Evolutionary conservation across 1,284 basidiomycete genomes (phyloP), one percentile per base, ranked within the genome.

Genomic region (Ceratobasidium sp.): DNA sequence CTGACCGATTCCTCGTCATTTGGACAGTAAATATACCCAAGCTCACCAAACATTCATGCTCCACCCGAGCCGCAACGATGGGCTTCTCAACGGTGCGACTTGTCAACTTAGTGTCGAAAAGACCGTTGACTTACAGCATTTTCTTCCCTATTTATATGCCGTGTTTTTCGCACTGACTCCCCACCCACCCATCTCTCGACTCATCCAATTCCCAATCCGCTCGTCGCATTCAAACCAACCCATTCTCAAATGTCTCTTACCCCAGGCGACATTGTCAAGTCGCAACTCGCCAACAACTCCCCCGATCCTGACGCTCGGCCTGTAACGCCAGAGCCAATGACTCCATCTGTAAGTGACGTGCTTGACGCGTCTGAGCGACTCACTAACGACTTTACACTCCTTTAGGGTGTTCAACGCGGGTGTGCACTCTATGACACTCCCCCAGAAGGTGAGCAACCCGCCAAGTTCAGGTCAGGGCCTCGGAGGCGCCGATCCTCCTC

Each of bases 291-390:
- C 23, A 21, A 40, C 18, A 6, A 6, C 9, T 11, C 33, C 9
- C 33, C 56, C 36, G n/a, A 59, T 23, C 56, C 36, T 9, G 56
- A 59, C 56, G n/a, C 36, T 38, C 56, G 56, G 7, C 56, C 56
- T 40, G 9, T 36, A 16, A 59, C 56, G 3, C 56, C 56, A 12
- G n/a, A 40, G 16, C 56, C 56, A 1, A 59, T 36, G 9, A 59
- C 56, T 38, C 33, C 33, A 21, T n/a, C 30, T 23, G 56, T 40
- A 16, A 59, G 56, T 38, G n/a, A 56, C 16, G 11, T 18, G 1
- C 18, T 53, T 25, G 23, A 30, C 8, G 28, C 11, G 9, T 30
- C 11, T 18, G 23, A 53, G 9, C 51, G 51, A 53, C 28, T 28
- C 23, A 25, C 49, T 51, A 23, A 51, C 49, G 7, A 51, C 49